Conservation (phyloP, 2,329 filamentous ascomycete species). For the Colletotrichum endophyticum region DNA sequence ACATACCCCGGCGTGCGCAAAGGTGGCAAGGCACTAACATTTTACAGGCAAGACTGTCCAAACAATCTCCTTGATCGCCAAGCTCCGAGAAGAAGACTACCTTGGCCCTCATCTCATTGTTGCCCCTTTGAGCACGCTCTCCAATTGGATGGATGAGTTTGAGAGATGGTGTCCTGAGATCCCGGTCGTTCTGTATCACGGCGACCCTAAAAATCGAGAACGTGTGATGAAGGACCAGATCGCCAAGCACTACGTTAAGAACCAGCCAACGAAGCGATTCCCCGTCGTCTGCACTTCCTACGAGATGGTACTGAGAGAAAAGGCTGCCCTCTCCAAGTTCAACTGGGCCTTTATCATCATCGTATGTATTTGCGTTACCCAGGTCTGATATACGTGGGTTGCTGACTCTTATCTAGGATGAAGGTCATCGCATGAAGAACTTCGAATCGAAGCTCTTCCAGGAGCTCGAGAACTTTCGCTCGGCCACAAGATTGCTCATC, state of each 20-base stretch:
- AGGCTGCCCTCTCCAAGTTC: constrained; percentile 79
- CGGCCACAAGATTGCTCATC: constrained; percentile 88
- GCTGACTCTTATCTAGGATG: constrained; percentile 63
- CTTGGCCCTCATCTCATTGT: constrained; percentile 88
- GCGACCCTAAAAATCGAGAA: constrained; percentile 77
- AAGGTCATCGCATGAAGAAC: constrained; percentile 97
- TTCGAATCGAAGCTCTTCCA: constrained; percentile 91
- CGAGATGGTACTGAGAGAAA: constrained; percentile 93
- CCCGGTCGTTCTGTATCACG: constrained; percentile 90
- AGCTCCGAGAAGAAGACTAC: constrained; percentile 87
- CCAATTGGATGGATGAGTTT: constrained; percentile 97
- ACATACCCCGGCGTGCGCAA: neutral
- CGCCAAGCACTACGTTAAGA: constrained; percentile 68
- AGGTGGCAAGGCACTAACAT: neutral
- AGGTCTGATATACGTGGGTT: neutral
- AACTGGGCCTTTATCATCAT: constrained; percentile 99
- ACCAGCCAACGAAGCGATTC: constrained; percentile 69
- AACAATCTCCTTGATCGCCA: constrained; percentile 85
- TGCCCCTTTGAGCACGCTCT: constrained; percentile 87
- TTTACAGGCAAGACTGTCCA: constrained; percentile 83
- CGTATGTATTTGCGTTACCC: constrained; percentile 38
- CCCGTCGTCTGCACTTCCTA: constrained; percentile 95
- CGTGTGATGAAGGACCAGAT: constrained; percentile 76
- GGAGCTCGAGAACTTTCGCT: constrained; percentile 86
- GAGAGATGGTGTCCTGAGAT: constrained; percentile 87